Evolutionary conservation across 306 rosid species (phyloP), one percentile per base, ranked within the genome.

Genomic region (Sophora flavescens): DNA sequence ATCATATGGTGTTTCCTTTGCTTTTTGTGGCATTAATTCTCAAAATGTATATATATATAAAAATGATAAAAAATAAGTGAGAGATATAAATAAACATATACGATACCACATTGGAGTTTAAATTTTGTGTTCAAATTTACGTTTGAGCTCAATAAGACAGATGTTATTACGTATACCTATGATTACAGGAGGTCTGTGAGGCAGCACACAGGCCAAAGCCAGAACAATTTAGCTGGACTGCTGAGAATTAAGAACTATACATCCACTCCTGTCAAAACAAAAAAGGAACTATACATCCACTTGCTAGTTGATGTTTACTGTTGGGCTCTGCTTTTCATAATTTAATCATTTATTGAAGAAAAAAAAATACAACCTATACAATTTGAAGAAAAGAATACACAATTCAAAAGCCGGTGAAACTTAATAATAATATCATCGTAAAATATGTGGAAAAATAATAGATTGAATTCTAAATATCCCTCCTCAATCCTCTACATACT

Each of bases 181-280:
- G 72, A 44, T 66, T 11, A 42, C 53, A 13, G 18, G 5, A 44
- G 39, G 56, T 47, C 2, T 13, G 5, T 26, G 26, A 67, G 41
- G 11, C 18, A 38, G 72, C 42, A 26, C 72, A 14, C n/a, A 41
- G 3, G 33, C 57, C n/a, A 13, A 67, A 45, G 58, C 41, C 58
- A 45, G 72, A 47, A 28, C 58, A 47, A 45, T 67, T 41, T 28
- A 13, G 72, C 72, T 47, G 58, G 72, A 6, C 12, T 11, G 38
- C 17, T 15, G 1, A 18, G 9, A 22, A 56, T 6, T 7, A 22
- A 56, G 14, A 18, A 22, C 6, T 8, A 56, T 22, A 22, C 22
- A 22, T 22, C 22, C 1, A 22, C 22, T 22, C 22, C 22, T 22
- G 22, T 22, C 22, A 22, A 22, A 22, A 22, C 0, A 22, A 22